phyloP scores from a whole-genome alignment of 768 basidiomycete genomes.

The Mycena pura region DNA sequence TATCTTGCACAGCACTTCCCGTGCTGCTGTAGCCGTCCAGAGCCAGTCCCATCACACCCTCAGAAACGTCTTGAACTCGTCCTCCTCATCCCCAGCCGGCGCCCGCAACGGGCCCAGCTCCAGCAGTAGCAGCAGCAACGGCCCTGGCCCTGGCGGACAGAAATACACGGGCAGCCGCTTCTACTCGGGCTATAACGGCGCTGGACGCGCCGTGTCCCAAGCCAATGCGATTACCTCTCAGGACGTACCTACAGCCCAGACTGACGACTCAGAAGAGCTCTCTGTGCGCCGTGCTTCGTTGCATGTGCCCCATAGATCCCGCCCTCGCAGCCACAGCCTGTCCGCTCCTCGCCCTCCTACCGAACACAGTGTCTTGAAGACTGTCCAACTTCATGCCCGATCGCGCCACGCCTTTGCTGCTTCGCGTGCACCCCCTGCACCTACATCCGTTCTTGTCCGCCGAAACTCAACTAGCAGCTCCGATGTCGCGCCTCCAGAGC shows the following conservation, averaged over 20 bases:
- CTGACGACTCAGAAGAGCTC: constrained; percentile 67
- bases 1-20: constrained; percentile 75
- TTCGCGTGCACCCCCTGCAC: background rate
- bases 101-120: constrained; percentile 54
- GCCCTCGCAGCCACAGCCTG: constrained; percentile 67
- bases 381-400: constrained; percentile 68
- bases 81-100: constrained; percentile 49
- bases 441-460: constrained; percentile 46
- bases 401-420: constrained; percentile 59
- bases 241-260: constrained; percentile 52
- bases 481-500: constrained; percentile 30
- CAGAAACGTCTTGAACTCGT: constrained; percentile 76
- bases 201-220: constrained; percentile 75
- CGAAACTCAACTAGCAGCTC: constrained; percentile 55
- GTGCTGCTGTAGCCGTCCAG: constrained; percentile 79
- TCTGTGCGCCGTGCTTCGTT: constrained; percentile 38
- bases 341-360: constrained; percentile 46
- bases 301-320: constrained; percentile 37
- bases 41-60: constrained; percentile 74
- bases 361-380: constrained; percentile 64
- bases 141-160: constrained; percentile 73
- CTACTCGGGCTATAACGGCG: constrained; percentile 68
- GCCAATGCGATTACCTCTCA: constrained; percentile 66
- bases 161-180: constrained; percentile 80
- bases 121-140: constrained; percentile 57